Percentiles rank a stretch among this genome's conserved stretches.
Evolutionary conservation across 2,329 filamentous ascomycete species (phyloP).

Genomic region (Alternaria ethzedia): DNA sequence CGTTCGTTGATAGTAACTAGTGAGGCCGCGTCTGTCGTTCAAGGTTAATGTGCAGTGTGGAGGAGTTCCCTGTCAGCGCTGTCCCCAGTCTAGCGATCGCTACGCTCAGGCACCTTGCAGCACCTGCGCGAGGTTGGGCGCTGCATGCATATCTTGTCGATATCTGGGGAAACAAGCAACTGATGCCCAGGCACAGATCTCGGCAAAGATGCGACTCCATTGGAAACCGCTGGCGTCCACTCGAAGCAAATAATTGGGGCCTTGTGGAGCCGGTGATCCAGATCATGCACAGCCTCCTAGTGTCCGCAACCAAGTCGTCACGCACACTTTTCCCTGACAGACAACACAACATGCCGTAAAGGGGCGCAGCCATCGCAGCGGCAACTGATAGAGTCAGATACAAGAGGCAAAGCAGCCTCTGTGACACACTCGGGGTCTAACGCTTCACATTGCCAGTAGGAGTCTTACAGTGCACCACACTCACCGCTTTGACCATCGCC

Average conservation of each 20-base stretch:
- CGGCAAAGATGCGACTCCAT: slow-evolving; percentile 1
- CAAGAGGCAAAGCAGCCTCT: slow-evolving; percentile 14
- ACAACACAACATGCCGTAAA: slow-evolving; percentile 4
- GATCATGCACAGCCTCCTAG: slow-evolving; percentile 21
- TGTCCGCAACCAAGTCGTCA: slow-evolving; percentile 11
- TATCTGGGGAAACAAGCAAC: slow-evolving; percentile 6
- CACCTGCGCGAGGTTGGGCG: not conserved
- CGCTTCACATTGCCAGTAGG: not conserved
- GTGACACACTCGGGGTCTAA: slow-evolving; percentile 1
- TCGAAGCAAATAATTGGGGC: slow-evolving; percentile 8
- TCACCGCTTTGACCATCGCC: slow-evolving; percentile 5
- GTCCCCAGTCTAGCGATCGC: not conserved
- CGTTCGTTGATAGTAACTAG: not conserved
- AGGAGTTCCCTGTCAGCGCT: not conserved
- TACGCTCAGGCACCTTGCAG: not conserved
- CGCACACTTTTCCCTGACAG: slow-evolving; percentile 4
- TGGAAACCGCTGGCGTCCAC: slow-evolving; percentile 23
- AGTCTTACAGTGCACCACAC: not conserved
- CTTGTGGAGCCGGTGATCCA: slow-evolving; percentile 13
- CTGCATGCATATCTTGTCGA: not conserved
- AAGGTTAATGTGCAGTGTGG: not conserved
- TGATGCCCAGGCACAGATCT: slow-evolving; percentile 13
- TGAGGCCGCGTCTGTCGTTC: not conserved
- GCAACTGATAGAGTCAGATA: slow-evolving; percentile 5
- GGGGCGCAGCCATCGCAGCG: slow-evolving; percentile 20